Conservation (phyloP, 1,284 basidiomycete species). For the Apiotrichum laibachii region DNA sequence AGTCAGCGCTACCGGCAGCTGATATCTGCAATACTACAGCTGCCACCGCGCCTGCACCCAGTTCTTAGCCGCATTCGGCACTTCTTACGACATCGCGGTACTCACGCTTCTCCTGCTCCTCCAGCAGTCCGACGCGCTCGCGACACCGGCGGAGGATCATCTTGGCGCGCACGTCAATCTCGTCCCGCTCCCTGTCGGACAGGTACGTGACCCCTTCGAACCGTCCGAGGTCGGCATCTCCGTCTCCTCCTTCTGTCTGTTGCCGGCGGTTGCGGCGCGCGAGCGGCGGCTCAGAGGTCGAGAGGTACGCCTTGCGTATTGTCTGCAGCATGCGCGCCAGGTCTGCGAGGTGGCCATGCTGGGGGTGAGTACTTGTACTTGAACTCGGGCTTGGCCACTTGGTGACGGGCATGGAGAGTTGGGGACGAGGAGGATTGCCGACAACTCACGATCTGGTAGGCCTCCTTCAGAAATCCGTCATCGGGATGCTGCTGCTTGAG, state of each 20-base stretch:
- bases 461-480: constrained; percentile 49
- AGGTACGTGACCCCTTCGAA: constrained; percentile 53
- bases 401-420: too few relatives aligned
- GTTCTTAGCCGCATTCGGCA: too few relatives aligned
- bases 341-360: constrained; percentile 46
- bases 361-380: not conserved
- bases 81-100: constrained; percentile 5
- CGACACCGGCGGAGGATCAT: constrained; percentile 56
- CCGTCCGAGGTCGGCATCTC: constrained; percentile 30
- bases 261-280: constrained; percentile 17
- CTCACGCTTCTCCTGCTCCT: constrained; percentile 54
- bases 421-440: too few relatives aligned
- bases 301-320: constrained; percentile 49
- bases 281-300: constrained; percentile 37
- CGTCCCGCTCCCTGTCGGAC: constrained; percentile 57
- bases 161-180: constrained; percentile 58
- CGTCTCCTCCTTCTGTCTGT: constrained; percentile 1
- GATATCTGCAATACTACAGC: too few relatives aligned
- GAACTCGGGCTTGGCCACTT: too few relatives aligned
- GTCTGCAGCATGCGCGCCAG: constrained; percentile 35
- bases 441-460: constrained; percentile 47
- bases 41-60: too few relatives aligned
- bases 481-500: constrained; percentile 3
- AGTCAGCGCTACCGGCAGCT: too few relatives aligned
- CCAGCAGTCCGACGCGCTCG: constrained; percentile 54